Evolutionary conservation across 2,329 filamentous ascomycete species (phyloP), one percentile per base, ranked within the genome.

Genomic region (Neofusicoccum kwambonambiense): DNA sequence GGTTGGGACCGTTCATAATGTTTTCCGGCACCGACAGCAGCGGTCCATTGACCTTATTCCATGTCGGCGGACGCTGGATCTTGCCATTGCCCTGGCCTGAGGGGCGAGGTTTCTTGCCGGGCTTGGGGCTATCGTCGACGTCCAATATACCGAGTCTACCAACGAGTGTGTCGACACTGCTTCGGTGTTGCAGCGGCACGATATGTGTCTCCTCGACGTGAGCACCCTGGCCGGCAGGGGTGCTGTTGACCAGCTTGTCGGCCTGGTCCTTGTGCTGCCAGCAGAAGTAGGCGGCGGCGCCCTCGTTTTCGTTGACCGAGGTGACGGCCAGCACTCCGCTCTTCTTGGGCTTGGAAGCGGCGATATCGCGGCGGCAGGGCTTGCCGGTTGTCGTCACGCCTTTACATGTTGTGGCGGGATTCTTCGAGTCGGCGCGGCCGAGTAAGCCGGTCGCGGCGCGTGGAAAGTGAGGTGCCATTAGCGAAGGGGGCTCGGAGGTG

Each of bases 231-330:
- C 11, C 15, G 70, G 69, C 4, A 66, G 65, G 27, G 9, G 19
- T n/a, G 66, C 65, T 13, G 68, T 65, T n/a, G 70, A 64, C 71
- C 13, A 80, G 65, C 12, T 70, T 74, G 62, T 80, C 74, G 2
- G 92, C 92, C 77, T 99, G 95, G 65, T 95, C 92, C 75, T 91
- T 93, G 80, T 99, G 95, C 76, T 97, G 93, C 90, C 91, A 97
- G 82, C 94, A 98, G 79, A 93, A 97, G 57, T 89, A 85, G n/a
- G 79, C 82, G 4, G 78, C 77, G 65, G 88, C 86, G 39, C 79
- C 82, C 67, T 87, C 84, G 64, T 81, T 79, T 2, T 85, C 83
- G 66, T 87, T 83, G 5, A 80, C 78, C 9, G 78, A 76, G 2
- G 77, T 71, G 2, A 82, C 73, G 12, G 71, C 79, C 5, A 81